These are phyloP conservation scores for Naganishia antarctica DNA, from an alignment of 768 basidiomycete genomes.

Conservation along the genomic window DNA sequence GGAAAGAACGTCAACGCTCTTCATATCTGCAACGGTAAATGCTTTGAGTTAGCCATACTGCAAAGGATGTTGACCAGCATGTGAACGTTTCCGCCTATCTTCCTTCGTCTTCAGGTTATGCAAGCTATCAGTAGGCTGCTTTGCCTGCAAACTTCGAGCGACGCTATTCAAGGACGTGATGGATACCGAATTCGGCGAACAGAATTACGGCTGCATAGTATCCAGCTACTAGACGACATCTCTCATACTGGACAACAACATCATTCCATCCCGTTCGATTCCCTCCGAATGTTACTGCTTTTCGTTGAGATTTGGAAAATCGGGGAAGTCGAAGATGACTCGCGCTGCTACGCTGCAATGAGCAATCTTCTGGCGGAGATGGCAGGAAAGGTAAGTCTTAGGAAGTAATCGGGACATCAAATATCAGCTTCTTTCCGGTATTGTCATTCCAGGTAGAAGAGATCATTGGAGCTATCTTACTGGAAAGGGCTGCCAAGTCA, in stretches of 20 bases:
- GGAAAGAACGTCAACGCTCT: conserved; percentile 41
- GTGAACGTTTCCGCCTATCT: too few relatives aligned
- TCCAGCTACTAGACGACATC: too few relatives aligned
- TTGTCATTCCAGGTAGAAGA: conserved; percentile 42
- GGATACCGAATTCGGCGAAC: too few relatives aligned
- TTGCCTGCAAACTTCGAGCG: conserved; percentile 53
- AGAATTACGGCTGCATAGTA: too few relatives aligned
- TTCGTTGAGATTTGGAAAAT: conserved; percentile 49
- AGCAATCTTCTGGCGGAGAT: not conserved
- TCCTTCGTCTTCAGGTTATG: too few relatives aligned
- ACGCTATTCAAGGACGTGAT: too few relatives aligned
- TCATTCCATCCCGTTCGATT: conserved; percentile 37
- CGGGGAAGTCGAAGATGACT: conserved; percentile 21
- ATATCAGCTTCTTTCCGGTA: too few relatives aligned
- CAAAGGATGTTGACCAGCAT: too few relatives aligned
- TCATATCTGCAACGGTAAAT: too few relatives aligned
- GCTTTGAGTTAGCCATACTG: too few relatives aligned
- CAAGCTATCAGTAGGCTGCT: conserved; percentile 25
- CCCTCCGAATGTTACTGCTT: conserved; percentile 45
- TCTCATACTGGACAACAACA: too few relatives aligned
- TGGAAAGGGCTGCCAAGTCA: conserved; percentile 53
- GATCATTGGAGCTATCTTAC: conserved; percentile 50
- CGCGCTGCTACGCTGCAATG: not conserved
- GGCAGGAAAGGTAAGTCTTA: not conserved
- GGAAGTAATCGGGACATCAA: too few relatives aligned